Percentiles rank a stretch among this genome's conserved stretches.
Evolutionary conservation across 2,329 filamentous ascomycete genomes (phyloP).

Genomic region (Colletotrichum melonis): DNA sequence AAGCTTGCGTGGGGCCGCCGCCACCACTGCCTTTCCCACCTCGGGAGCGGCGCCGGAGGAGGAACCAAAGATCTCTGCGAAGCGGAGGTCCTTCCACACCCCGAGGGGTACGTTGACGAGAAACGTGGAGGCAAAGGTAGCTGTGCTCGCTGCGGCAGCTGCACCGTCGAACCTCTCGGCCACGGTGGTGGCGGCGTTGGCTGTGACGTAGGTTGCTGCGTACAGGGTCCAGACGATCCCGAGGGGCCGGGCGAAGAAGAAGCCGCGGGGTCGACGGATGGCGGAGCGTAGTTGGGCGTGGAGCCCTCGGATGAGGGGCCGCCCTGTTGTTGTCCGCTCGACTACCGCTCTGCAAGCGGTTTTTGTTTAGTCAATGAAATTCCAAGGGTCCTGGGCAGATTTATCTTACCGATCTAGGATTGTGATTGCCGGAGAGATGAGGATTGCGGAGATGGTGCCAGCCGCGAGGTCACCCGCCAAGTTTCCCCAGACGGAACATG

Average conservation of each 20-base stretch:
- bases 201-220: slow-evolving; percentile 43
- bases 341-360: slow-evolving; percentile 33
- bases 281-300: slow-evolving; percentile 11
- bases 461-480: slow-evolving; percentile 39
- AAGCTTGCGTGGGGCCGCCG: slow-evolving; percentile 30
- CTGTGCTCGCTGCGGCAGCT: slow-evolving; percentile 37
- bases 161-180: slow-evolving; percentile 40
- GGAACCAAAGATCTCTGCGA: slow-evolving; percentile 44
- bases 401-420: slow-evolving; percentile 42
- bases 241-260: slow-evolving; percentile 41
- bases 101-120: slow-evolving; percentile 46
- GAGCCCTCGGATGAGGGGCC: slow-evolving; percentile 34
- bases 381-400: neutral
- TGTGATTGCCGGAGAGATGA: slow-evolving; percentile 43
- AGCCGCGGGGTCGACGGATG: slow-evolving; percentile 39
- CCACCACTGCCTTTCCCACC: slow-evolving; percentile 1
- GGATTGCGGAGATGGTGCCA: slow-evolving; percentile 41
- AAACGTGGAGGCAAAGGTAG: slow-evolving; percentile 41
- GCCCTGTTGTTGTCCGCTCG: slow-evolving; percentile 30
- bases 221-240: slow-evolving; percentile 45
- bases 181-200: slow-evolving; percentile 43
- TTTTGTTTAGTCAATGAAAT: neutral
- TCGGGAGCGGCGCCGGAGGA: slow-evolving; percentile 1
- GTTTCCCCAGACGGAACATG: slow-evolving; percentile 6
- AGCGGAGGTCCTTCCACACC: slow-evolving; percentile 45